phyloP scores from a whole-genome alignment of 2,329 filamentous ascomycete genomes.

The Trichoderma atrobrunneum region DNA sequence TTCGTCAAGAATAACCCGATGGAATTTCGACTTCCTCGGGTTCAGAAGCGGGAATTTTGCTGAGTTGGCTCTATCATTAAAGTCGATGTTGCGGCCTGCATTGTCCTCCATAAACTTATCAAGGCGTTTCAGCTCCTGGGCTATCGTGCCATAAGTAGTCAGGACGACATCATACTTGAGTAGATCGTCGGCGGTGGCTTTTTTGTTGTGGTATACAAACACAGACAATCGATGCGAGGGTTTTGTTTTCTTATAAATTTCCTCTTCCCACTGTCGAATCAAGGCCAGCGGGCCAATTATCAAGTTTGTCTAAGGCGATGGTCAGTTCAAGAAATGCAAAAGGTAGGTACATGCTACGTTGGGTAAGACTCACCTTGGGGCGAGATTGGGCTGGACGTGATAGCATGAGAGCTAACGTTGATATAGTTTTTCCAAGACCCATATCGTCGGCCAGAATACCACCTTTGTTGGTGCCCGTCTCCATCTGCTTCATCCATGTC shows the following conservation, averaged over 20 bases:
- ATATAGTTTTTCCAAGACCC: slow-evolving; percentile 88
- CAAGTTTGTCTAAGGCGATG: slow-evolving; percentile 63
- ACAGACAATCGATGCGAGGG: slow-evolving; percentile 57
- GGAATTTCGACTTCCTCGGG: slow-evolving; percentile 60
- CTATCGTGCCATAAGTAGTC: slow-evolving; percentile 80
- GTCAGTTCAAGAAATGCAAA: neutral
- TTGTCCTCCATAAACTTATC: slow-evolving; percentile 51
- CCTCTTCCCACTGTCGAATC: slow-evolving; percentile 79
- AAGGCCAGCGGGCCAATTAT: slow-evolving; percentile 79
- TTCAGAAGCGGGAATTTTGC: slow-evolving; percentile 59
- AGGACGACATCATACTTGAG: slow-evolving; percentile 72
- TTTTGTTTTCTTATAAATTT: slow-evolving; percentile 70
- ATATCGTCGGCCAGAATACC: slow-evolving; percentile 92
- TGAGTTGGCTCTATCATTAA: slow-evolving; percentile 36
- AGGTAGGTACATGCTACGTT: too few relatives aligned
- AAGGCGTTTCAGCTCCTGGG: slow-evolving; percentile 59
- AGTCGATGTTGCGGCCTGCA: slow-evolving; percentile 38
- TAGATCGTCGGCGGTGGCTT: slow-evolving; percentile 59
- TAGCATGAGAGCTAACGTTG: slow-evolving; percentile 74
- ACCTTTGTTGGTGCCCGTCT: slow-evolving; percentile 74
- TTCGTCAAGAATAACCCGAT: slow-evolving; percentile 81
- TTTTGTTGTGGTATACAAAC: slow-evolving; percentile 69
- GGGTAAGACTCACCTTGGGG: slow-evolving; percentile 31
- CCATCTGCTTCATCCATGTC: slow-evolving; percentile 80
- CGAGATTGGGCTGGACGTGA: slow-evolving; percentile 56